Percentiles rank a stretch among this genome's conserved stretches.
phyloP scores from a whole-genome alignment of 169 alveolate species.

The Plasmodium gaboni region DNA sequence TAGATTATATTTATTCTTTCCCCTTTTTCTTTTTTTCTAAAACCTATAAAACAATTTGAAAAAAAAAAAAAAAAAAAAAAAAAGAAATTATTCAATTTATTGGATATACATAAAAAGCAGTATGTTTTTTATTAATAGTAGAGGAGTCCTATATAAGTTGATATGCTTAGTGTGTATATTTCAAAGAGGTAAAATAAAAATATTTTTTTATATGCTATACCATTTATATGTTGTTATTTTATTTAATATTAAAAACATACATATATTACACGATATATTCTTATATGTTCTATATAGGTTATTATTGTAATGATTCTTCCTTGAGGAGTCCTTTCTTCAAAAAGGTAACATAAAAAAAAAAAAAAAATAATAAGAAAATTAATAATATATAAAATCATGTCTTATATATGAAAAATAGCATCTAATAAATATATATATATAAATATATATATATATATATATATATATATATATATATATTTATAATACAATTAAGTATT shows the following conservation, averaged over 20 bases:
- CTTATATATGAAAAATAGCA: too few species aligned
- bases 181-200: constrained; percentile 21
- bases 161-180: constrained; percentile 16
- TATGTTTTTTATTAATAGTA: constrained; percentile 36
- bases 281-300: constrained; percentile 16
- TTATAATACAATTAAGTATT: too few species aligned
- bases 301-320: constrained; percentile 16
- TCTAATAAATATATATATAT: too few species aligned
- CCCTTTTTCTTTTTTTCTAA: background rate
- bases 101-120: too few species aligned
- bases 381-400: background rate
- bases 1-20: background rate
- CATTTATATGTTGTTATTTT: too few species aligned
- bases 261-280: too few species aligned
- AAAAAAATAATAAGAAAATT: background rate
- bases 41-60: background rate
- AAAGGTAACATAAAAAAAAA: constrained; percentile 27
- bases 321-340: constrained; percentile 41
- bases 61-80: too few species aligned
- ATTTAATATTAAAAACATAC: too few species aligned
- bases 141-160: constrained; percentile 22
- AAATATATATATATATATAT: too few species aligned
- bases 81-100: too few species aligned
- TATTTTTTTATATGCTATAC: background rate
- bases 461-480: too few species aligned